A percentile compares a stretch with the other conserved stretches of the same genome.
Conservation (phyloP, 108 stramenopile genomes). For the Craspedostauros australis region DNA sequence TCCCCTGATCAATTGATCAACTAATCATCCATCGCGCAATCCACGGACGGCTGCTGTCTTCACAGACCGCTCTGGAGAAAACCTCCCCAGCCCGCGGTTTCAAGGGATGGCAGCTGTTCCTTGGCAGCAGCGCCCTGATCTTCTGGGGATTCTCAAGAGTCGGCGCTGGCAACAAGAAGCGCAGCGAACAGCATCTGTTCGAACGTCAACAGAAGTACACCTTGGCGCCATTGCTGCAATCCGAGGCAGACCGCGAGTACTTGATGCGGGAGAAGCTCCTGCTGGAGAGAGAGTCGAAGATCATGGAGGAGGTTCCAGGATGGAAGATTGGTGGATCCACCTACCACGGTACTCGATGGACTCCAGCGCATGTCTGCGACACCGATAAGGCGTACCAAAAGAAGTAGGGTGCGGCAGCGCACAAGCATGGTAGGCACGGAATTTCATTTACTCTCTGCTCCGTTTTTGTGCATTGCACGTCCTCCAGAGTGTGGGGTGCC, state of each 20-base stretch:
- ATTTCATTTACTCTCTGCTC: no score
- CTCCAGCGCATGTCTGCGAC: conserved; percentile 28
- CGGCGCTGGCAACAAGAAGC: conserved; percentile 56
- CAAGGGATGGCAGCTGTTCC: conserved; percentile 77
- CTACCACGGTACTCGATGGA: conserved; percentile 39
- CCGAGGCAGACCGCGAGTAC: conserved; percentile 77
- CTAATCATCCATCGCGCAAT: not conserved
- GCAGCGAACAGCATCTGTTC: conserved; percentile 54
- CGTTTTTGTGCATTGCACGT: no score
- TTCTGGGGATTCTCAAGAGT: conserved; percentile 72
- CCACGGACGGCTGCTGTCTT: not conserved
- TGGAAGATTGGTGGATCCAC: conserved; percentile 51
- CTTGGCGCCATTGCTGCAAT: conserved; percentile 68
- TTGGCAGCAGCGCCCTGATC: conserved; percentile 46
- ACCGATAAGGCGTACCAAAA: conserved; percentile 35
- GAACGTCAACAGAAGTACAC: conserved; percentile 74
- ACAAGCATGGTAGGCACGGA: no score
- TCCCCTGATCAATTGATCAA: not conserved
- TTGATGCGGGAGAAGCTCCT: conserved; percentile 56
- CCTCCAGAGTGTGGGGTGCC: no score
- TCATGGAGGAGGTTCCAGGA: conserved; percentile 76
- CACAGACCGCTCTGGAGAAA: conserved; percentile 17
- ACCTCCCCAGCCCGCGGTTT: conserved; percentile 57
- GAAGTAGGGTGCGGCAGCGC: conserved; percentile 16
- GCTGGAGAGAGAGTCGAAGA: conserved; percentile 54